Evolutionary conservation across 768 basidiomycete genomes (phyloP), one percentile per base, ranked within the genome.

Genomic region (Artomyces pyxidatus): DNA sequence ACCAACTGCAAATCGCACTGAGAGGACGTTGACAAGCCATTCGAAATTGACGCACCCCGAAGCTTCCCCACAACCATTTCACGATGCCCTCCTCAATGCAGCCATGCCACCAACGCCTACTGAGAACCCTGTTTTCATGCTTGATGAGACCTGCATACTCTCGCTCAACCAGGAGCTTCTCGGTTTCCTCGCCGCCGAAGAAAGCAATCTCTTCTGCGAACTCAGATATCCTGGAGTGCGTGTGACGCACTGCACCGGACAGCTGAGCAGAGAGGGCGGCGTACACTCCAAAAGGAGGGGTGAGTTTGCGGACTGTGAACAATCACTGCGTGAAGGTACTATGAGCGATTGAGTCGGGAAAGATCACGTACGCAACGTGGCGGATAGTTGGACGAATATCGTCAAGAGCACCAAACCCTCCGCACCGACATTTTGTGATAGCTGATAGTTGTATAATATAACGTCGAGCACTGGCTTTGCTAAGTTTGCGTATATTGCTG

Each of bases 31-130:
- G 19, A 29, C 14, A 19, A 32, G 26, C 25, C 8, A 37, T 3
- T n/a, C n/a, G 39, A 10, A 32, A 27, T 11, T 14, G 10, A 74
- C 83, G 49, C 60, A 93, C 83, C 32, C 95, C 95, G 63, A 94
- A 85, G 63, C 84, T 86, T 57, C 95, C 94, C 95, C 95, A 99
- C 7, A 94, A 60, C 85, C 85, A 97, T 68, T 99, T 98, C 59
- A 97, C 85, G 38, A 99, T 83, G 2, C 89, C 92, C 65, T 98
- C 95, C 65, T 99, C 95, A 16, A 85, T 78, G 61, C 92, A 87
- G 2, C 85, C 81, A 65, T 95, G 90, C 85, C 85, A 89, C 77
- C 94, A 88, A 28, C 85, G 73, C 53, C 86, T 81, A 23, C 76
- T 69, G 57, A 94, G 71, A 2, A 94, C 85, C 50, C 76, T 75